A percentile compares a stretch with the other conserved stretches of the same genome.
Evolutionary conservation across 2,329 filamentous ascomycete species (phyloP).

Genomic region (Cladosporium velox): DNA sequence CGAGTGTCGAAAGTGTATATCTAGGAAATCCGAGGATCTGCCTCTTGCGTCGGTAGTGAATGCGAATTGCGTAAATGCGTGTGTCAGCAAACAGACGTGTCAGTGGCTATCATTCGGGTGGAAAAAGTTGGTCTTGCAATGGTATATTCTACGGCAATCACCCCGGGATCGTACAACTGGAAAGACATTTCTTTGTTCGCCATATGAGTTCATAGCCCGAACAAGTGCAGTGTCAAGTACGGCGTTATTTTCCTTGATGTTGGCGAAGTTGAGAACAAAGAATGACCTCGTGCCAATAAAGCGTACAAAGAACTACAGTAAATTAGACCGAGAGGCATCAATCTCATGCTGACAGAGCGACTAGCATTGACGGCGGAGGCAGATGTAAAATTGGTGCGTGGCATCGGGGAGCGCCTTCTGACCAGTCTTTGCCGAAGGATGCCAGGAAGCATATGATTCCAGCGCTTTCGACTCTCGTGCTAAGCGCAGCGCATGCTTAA

Average conservation of each 20-base stretch:
- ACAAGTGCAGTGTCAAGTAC: not conserved
- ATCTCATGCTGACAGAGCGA: not conserved
- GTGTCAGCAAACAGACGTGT: slow-evolving; percentile 11
- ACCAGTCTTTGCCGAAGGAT: not conserved
- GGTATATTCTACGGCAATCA: not conserved
- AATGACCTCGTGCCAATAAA: not conserved
- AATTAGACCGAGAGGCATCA: not conserved
- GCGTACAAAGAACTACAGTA: not conserved
- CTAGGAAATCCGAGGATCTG: slow-evolving; percentile 7
- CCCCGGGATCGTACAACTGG: not conserved
- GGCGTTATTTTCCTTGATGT: not conserved
- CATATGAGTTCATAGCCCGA: not conserved
- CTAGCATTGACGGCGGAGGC: not conserved
- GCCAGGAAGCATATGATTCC: not conserved
- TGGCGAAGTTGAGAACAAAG: slow-evolving; percentile 1
- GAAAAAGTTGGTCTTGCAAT: not conserved
- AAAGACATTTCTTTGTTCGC: slow-evolving; percentile 7
- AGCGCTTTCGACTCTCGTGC: not conserved
- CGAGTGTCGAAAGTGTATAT: not conserved
- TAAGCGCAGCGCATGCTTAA: not conserved
- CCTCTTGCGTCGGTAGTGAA: slow-evolving; percentile 8
- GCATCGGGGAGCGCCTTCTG: not conserved
- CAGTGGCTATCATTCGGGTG: not conserved
- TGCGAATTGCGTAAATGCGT: not conserved
- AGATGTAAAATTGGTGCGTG: not conserved